Conservation (phyloP, 495 filamentous ascomycete species). For the Elasticomyces elasticus region DNA sequence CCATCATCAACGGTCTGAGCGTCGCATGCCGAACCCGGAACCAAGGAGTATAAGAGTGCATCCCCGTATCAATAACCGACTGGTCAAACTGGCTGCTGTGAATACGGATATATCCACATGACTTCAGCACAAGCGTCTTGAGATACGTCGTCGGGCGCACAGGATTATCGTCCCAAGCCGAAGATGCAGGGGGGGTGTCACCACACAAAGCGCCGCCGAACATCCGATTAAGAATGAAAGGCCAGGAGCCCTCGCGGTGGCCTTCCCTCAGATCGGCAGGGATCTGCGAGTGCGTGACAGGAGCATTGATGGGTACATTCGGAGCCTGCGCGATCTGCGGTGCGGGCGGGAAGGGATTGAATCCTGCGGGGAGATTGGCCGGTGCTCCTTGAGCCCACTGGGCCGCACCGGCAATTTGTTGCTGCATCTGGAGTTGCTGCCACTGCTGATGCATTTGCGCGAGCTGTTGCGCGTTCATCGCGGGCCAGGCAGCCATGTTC, state of each 20-base stretch:
- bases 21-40: constrained; percentile 17
- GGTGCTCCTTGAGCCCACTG: too few relatives aligned
- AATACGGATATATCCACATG: constrained; percentile 30
- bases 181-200: constrained; percentile 9
- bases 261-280: not conserved
- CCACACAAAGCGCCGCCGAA: constrained; percentile 24
- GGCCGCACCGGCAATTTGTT: not conserved
- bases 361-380: not conserved
- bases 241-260: constrained; percentile 28
- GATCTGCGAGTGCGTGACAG: not conserved
- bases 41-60: not conserved
- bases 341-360: not conserved
- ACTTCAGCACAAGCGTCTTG: constrained; percentile 20
- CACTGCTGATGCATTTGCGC: constrained; percentile 1
- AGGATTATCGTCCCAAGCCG: not conserved
- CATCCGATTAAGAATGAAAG: constrained; percentile 27
- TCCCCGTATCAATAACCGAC: constrained; percentile 11
- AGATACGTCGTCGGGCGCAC: constrained; percentile 5
- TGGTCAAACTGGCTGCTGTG: constrained; percentile 21
- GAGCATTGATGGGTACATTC: not conserved
- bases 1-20: constrained; percentile 17
- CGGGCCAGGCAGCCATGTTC: too few relatives aligned
- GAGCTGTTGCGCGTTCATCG: not conserved
- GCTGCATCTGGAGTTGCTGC: not conserved
- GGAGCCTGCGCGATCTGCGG: not conserved